Evolutionary conservation across 306 rosid genomes (phyloP), one percentile per base, ranked within the genome.

Genomic region (Corylus heterophylla): DNA sequence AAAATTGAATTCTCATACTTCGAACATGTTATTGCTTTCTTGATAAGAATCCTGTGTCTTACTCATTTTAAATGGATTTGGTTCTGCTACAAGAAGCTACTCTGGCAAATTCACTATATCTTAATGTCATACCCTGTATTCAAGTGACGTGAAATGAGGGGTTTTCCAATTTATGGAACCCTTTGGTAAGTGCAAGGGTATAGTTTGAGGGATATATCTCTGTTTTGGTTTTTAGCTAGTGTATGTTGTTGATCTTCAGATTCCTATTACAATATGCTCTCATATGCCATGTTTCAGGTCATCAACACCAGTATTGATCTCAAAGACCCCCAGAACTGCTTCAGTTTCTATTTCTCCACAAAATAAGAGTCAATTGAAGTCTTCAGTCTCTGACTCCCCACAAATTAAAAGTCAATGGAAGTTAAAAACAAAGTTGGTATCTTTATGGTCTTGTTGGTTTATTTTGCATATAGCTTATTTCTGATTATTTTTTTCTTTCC

Each of bases 371-470:
- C 85, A 82, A 63, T 74, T 86, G 95, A 44, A 42, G 50, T 84
- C 89, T 75, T 86, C 90, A 73, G 71, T 39, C 31, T 77, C 54
- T 62, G 58, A 86, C 69, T 74, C 96, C 71, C 76, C 96, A 31
- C 85, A 81, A 83, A 58, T 79, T 74, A 94, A 83, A 82, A 85
- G 87, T 76, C 83, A 80, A 58, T 72, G 86, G 95, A 89, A 85
- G 91, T 86, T 78, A 62, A 90, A 83, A 84, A 85, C 86, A 85
- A 95, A 88, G 99, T 93, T 84, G 81, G 97, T 93, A 73, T 87
- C 86, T 54, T 49, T 90, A 69, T 18, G 50, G 71, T 71, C 71
- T 79, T 47, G 35, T 84, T 74, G 69, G 74, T 79, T 51, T 79
- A 51, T 67, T 62, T 35, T 83, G 56, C 66, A 22, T 69, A 12